These are phyloP conservation scores for Termitomyces sp. DNA, from an alignment of 768 basidiomycete genomes.

Conservation along the genomic window DNA sequence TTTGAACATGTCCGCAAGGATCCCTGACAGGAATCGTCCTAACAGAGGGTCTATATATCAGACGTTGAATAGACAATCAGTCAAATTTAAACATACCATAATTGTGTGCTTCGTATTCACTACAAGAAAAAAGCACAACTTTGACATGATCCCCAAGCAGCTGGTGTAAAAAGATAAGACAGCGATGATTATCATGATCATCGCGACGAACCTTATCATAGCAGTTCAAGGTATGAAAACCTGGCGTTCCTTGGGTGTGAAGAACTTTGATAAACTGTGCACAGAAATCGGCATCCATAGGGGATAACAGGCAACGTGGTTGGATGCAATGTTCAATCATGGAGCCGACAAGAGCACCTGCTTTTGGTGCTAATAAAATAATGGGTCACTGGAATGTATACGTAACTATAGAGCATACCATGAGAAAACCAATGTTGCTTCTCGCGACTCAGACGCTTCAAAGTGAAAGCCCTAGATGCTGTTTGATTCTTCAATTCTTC, in stretches of 20 bases:
- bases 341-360: slow-evolving; percentile 46
- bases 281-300: slow-evolving; percentile 94
- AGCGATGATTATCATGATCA: neutral
- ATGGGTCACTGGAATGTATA: slow-evolving; percentile 3
- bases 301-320: slow-evolving; percentile 88
- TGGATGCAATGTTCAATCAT: slow-evolving; percentile 90
- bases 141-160: slow-evolving; percentile 82
- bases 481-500: slow-evolving; percentile 77
- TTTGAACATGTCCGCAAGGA: slow-evolving; percentile 69
- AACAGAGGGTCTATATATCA: neutral
- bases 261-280: slow-evolving; percentile 86
- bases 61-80: neutral
- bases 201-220: slow-evolving; percentile 63
- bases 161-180: slow-evolving; percentile 31
- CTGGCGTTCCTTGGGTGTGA: slow-evolving; percentile 83
- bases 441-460: slow-evolving; percentile 72
- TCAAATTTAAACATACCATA: slow-evolving; percentile 52
- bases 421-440: slow-evolving; percentile 82
- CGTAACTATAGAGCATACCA: slow-evolving; percentile 24
- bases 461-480: slow-evolving; percentile 61
- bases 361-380: slow-evolving; percentile 32
- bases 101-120: slow-evolving; percentile 94
- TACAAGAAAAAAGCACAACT: slow-evolving; percentile 84
- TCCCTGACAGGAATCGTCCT: slow-evolving; percentile 85
- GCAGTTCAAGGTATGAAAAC: slow-evolving; percentile 79